A percentile compares a stretch with the other conserved stretches of the same genome.
These are phyloP conservation scores for Sporothrix sp. DNA, from an alignment of 2,329 filamentous ascomycete species.

Conservation along the genomic window DNA sequence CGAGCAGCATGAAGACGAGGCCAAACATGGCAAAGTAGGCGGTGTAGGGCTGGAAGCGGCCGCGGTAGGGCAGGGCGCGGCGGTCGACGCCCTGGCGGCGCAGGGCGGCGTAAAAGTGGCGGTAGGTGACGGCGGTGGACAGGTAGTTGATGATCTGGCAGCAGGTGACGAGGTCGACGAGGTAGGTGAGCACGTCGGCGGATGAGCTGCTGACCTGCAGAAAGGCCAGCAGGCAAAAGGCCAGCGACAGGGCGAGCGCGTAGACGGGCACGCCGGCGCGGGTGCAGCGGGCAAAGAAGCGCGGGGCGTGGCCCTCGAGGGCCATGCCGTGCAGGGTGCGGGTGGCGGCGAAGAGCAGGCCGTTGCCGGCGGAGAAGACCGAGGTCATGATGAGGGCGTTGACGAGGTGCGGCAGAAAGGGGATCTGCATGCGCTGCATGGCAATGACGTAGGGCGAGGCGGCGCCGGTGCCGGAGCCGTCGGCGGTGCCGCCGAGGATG, in stretches of 20 bases:
- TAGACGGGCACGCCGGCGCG: conserved; percentile 53
- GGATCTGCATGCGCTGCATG: conserved; percentile 47
- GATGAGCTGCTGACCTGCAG: conserved; percentile 47
- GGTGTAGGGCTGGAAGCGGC: conserved; percentile 26
- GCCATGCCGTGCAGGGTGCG: conserved; percentile 51
- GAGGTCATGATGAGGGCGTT: conserved; percentile 52
- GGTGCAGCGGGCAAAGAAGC: conserved; percentile 43
- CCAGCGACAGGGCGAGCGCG: conserved; percentile 38
- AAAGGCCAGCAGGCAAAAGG: conserved; percentile 55
- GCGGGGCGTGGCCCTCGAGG: conserved; percentile 44
- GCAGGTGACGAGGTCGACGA: conserved; percentile 50
- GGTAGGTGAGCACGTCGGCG: conserved; percentile 49
- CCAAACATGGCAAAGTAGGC: conserved; percentile 18
- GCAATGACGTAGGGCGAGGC: conserved; percentile 43
- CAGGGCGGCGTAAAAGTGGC: conserved; percentile 48
- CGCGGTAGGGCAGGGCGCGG: conserved; percentile 45
- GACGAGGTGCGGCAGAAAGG: conserved; percentile 47
- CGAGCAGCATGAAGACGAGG: conserved; percentile 12
- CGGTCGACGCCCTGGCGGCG: conserved; percentile 44
- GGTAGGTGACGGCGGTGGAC: conserved; percentile 47
- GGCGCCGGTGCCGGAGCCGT: conserved; percentile 42
- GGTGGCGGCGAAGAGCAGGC: conserved; percentile 51
- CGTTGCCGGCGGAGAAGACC: conserved; percentile 52
- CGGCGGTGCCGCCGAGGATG: conserved; percentile 38
- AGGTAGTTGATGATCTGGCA: conserved; percentile 50